These are phyloP conservation scores for Calonectria pseudoturangicola DNA, from an alignment of 2,329 filamentous ascomycete species.

Conservation along the genomic window DNA sequence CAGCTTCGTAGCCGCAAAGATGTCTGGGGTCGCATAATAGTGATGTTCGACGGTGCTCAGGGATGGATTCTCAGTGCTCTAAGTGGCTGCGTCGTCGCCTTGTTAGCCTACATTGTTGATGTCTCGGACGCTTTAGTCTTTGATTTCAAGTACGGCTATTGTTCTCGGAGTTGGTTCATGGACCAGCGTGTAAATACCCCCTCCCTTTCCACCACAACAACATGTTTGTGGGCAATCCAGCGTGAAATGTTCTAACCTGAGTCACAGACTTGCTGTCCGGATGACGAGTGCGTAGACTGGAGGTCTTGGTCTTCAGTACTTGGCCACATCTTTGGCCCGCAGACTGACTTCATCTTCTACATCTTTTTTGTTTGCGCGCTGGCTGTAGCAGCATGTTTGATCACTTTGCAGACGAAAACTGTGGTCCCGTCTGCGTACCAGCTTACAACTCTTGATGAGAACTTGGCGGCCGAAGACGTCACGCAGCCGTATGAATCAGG, in stretches of 20 bases:
- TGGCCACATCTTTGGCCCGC: slow-evolving; percentile 65
- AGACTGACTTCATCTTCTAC: slow-evolving; percentile 86
- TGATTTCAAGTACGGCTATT: slow-evolving; percentile 94
- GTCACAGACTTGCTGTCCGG: slow-evolving; percentile 72
- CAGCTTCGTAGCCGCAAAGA: slow-evolving; percentile 87
- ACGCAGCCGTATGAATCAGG: slow-evolving; percentile 63
- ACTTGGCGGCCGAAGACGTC: slow-evolving; percentile 81
- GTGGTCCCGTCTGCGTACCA: slow-evolving; percentile 92
- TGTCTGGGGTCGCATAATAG: slow-evolving; percentile 84
- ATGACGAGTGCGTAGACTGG: slow-evolving; percentile 74
- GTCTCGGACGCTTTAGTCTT: slow-evolving; percentile 90
- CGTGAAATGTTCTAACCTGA: slow-evolving; percentile 34
- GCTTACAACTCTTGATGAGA: slow-evolving; percentile 92
- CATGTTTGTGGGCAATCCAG: neutral
- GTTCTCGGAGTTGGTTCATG: slow-evolving; percentile 80
- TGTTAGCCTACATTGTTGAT: slow-evolving; percentile 91
- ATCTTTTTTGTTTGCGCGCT: slow-evolving; percentile 82
- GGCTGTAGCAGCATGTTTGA: slow-evolving; percentile 81
- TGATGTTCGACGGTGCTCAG: slow-evolving; percentile 90
- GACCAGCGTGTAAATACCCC: slow-evolving; percentile 76
- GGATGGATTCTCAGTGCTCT: slow-evolving; percentile 96
- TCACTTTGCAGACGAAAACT: slow-evolving; percentile 94
- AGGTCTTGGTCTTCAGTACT: slow-evolving; percentile 72
- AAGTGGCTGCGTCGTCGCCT: slow-evolving; percentile 89
- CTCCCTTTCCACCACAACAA: neutral